Percentiles rank a stretch among this genome's conserved stretches.
Evolutionary conservation across 2,329 filamentous ascomycete species (phyloP).

Genomic region (Epicoccum nigrum): DNA sequence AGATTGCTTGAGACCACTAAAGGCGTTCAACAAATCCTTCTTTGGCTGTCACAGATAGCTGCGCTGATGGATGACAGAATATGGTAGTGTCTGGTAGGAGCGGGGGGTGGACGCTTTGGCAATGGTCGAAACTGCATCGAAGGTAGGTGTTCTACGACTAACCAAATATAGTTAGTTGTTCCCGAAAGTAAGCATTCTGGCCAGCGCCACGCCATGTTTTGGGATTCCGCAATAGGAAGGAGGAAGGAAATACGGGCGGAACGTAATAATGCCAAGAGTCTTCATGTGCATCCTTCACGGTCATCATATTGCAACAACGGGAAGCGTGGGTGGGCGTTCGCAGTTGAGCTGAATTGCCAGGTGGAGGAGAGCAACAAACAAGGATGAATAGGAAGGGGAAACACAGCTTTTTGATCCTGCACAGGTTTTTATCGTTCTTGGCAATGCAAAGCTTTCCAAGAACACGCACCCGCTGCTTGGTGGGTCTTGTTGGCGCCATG

Average conservation of each 20-base stretch:
- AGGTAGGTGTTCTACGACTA: slow-evolving; percentile 10
- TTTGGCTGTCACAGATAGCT: slow-evolving; percentile 1
- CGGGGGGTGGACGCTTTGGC: slow-evolving; percentile 13
- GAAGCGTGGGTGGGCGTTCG: neutral
- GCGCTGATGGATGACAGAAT: slow-evolving; percentile 1
- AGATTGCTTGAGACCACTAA: neutral
- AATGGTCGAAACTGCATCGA: slow-evolving; percentile 11
- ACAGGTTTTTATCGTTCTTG: slow-evolving; percentile 1
- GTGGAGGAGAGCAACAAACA: too few species aligned
- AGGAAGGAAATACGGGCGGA: slow-evolving; percentile 13
- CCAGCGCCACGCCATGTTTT: slow-evolving; percentile 12
- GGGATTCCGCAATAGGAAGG: slow-evolving; percentile 10
- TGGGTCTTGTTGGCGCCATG: slow-evolving; percentile 14
- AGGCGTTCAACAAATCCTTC: neutral
- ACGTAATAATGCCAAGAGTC: slow-evolving; percentile 16
- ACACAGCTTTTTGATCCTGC: too few species aligned
- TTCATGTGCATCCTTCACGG: slow-evolving; percentile 6
- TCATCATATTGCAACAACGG: neutral
- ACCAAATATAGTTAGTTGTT: neutral
- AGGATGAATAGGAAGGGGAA: neutral
- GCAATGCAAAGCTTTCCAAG: slow-evolving; percentile 16
- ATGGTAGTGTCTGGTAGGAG: slow-evolving; percentile 10
- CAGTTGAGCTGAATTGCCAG: neutral
- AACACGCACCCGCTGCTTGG: slow-evolving; percentile 16
- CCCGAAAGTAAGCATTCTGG: slow-evolving; percentile 15